These are phyloP conservation scores for Blepharisma japonicum DNA, from an alignment of 73 alveolate species.

Conservation along the genomic window DNA sequence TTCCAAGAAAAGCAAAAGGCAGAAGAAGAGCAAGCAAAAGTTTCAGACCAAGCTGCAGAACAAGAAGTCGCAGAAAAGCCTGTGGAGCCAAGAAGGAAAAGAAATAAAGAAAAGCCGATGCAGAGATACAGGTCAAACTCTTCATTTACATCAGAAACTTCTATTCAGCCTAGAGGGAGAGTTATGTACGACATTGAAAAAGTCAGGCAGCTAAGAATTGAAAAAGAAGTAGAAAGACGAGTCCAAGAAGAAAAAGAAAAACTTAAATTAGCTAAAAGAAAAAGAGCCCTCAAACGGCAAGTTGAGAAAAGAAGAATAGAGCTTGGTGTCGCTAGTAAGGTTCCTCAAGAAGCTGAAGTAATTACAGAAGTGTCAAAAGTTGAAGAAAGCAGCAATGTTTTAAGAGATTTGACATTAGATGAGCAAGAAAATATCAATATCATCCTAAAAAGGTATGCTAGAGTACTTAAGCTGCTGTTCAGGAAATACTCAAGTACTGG, in stretches of 20 bases:
- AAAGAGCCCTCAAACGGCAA: constrained; percentile 22
- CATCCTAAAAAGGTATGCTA: constrained; percentile 45
- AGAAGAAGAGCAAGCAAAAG: constrained; percentile 40
- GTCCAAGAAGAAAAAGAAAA: constrained; percentile 5
- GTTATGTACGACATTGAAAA: constrained; percentile 32
- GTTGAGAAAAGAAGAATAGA: not conserved
- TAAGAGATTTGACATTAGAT: not conserved
- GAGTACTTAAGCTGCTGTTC: constrained; percentile 58
- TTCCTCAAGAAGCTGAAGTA: not conserved
- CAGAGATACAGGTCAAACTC: not conserved
- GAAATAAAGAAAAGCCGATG: constrained; percentile 27
- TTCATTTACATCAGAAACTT: not conserved
- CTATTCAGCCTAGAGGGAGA: constrained; percentile 37
- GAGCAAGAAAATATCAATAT: constrained; percentile 50
- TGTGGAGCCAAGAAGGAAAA: constrained; percentile 41
- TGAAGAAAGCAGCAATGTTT: not conserved
- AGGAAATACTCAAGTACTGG: constrained; percentile 63
- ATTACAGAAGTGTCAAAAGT: not conserved
- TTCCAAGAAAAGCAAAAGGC: constrained; percentile 38
- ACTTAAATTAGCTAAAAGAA: not conserved
- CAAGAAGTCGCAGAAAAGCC: constrained; percentile 35
- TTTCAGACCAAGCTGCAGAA: not conserved
- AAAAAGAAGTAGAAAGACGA: constrained; percentile 24
- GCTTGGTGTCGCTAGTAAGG: not conserved
- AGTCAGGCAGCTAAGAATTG: constrained; percentile 31